These are phyloP conservation scores for Aristolochia contorta DNA, from an alignment of 164 flowering plant species.

Conservation along the genomic window DNA sequence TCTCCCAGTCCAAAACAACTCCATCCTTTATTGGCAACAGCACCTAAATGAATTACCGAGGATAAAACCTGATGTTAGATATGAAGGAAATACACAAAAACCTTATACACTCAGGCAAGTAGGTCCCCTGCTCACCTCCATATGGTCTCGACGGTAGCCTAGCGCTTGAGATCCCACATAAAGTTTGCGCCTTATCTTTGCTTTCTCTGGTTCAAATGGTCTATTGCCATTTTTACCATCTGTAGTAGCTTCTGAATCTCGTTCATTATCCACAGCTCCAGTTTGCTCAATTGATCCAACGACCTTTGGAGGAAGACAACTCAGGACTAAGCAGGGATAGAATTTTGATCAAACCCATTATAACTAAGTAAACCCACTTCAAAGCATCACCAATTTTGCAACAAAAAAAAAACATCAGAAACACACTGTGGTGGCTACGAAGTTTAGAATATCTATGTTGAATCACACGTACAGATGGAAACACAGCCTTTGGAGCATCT, in stretches of 20 bases:
- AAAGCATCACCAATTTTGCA: too few species aligned
- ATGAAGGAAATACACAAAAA: background rate
- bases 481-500: slow-evolving; percentile 99
- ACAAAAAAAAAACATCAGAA: too few species aligned
- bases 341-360: too few species aligned
- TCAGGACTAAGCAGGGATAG: background rate
- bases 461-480: slow-evolving; percentile 64
- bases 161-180: slow-evolving; percentile 89
- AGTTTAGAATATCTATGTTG: too few species aligned
- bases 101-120: background rate
- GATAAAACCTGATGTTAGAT: background rate
- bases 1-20: slow-evolving; percentile 85
- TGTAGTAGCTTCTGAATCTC: slow-evolving; percentile 32
- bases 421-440: too few species aligned
- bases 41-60: slow-evolving; percentile 34
- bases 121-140: slow-evolving; percentile 58
- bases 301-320: slow-evolving; percentile 36
- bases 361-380: too few species aligned
- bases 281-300: slow-evolving; percentile 68
- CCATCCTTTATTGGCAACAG: slow-evolving; percentile 86
- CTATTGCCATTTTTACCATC: slow-evolving; percentile 47
- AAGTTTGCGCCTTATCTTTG: slow-evolving; percentile 64
- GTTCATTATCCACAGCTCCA: slow-evolving; percentile 59
- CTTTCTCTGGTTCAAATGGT: slow-evolving; percentile 48
- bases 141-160: slow-evolving; percentile 85